A percentile compares a stretch with the other conserved stretches of the same genome.
phyloP scores from a whole-genome alignment of 306 rosid species.

The Arachis stenosperma region DNA sequence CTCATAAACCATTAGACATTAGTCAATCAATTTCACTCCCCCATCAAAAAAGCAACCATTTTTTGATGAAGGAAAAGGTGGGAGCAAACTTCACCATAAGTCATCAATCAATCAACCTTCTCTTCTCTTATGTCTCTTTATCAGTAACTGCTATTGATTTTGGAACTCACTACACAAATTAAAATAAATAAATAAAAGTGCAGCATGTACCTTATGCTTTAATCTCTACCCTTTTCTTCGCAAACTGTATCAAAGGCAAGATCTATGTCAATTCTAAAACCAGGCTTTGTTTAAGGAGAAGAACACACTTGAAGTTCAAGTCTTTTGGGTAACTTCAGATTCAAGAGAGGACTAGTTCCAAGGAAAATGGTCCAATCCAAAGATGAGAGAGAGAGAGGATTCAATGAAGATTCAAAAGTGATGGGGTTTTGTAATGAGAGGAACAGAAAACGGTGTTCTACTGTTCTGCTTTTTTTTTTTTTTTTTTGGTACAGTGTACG shows the following conservation, averaged over 20 bases:
- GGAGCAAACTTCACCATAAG: constrained; percentile 38
- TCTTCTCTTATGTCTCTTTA: constrained; percentile 26
- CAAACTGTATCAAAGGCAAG: constrained; percentile 42
- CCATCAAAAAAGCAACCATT: constrained; percentile 46
- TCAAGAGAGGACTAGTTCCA: constrained; percentile 30
- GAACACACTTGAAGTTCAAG: constrained; percentile 30
- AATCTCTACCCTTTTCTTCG: background rate
- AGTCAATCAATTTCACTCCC: constrained; percentile 16
- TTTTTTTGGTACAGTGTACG: background rate
- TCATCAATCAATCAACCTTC: background rate
- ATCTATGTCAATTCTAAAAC: constrained; percentile 51
- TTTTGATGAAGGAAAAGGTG: constrained; percentile 36
- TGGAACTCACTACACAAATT: constrained; percentile 9
- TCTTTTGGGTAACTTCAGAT: constrained; percentile 13
- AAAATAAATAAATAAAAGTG: constrained; percentile 8
- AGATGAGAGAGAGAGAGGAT: constrained; percentile 18
- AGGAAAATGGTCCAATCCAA: constrained; percentile 1
- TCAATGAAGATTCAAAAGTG: constrained; percentile 40
- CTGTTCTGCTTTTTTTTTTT: background rate
- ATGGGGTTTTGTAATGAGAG: constrained; percentile 1
- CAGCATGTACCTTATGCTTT: constrained; percentile 28
- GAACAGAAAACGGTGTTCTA: constrained; percentile 16
- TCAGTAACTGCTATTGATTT: constrained; percentile 35
- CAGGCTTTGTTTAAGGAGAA: constrained; percentile 3
- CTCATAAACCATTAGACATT: constrained; percentile 30